Evolutionary conservation across 164 flowering plant species (phyloP).

Genomic region (Nymphaea thermarum): DNA sequence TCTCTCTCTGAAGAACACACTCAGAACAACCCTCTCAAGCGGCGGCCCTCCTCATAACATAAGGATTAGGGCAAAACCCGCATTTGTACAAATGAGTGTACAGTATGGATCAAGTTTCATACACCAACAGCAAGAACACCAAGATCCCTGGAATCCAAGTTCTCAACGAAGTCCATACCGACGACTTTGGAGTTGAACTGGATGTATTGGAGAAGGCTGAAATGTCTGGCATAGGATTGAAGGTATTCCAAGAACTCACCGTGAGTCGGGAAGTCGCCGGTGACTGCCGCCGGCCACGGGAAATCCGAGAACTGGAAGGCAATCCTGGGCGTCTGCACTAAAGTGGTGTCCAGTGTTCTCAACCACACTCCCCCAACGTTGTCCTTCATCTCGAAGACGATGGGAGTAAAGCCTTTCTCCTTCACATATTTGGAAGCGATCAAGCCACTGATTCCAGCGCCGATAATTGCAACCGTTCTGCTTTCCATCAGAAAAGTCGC

Average conservation of each 20-base stretch:
- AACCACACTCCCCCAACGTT: constrained; percentile 27
- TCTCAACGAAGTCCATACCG: constrained; percentile 20
- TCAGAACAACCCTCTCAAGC: no score
- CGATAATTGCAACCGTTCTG: constrained; percentile 38
- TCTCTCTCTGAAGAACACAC: no score
- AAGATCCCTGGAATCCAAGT: constrained; percentile 2
- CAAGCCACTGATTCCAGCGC: constrained; percentile 67
- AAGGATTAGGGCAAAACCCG: no score
- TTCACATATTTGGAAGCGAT: constrained; percentile 48
- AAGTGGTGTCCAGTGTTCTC: constrained; percentile 32
- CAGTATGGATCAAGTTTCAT: no score
- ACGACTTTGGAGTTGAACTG: constrained; percentile 25
- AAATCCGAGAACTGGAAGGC: constrained; percentile 51
- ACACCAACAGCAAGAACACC: no score
- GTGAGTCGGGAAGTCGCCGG: constrained; percentile 26
- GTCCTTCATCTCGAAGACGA: constrained; percentile 21
- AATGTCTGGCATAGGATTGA: constrained; percentile 28
- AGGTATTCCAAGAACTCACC: constrained; percentile 42
- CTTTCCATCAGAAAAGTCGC: not conserved
- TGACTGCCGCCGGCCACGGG: constrained; percentile 49
- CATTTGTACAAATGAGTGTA: no score
- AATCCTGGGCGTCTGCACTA: constrained; percentile 40
- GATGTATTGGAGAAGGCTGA: constrained; percentile 19
- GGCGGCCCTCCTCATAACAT: no score
- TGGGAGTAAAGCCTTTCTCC: constrained; percentile 35